These are phyloP conservation scores for Xylaria sp. DNA, from an alignment of 2,329 filamentous ascomycete species.

Conservation along the genomic window DNA sequence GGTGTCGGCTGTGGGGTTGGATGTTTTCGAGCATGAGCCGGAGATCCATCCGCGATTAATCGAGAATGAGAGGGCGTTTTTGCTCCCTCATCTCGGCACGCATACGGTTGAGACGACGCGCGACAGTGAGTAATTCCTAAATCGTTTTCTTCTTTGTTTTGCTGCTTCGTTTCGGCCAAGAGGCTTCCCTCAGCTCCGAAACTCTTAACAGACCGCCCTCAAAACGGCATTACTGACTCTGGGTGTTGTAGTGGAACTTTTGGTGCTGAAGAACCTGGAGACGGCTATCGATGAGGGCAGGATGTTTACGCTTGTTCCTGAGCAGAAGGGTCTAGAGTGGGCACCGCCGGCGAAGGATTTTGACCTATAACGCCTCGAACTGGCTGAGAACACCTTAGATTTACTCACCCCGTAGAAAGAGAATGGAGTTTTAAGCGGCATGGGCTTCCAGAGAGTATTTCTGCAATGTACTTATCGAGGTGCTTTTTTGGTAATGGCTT, in stretches of 20 bases:
- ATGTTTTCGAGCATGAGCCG: conserved; percentile 69
- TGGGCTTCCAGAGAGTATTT: neutral
- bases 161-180: no score
- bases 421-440: neutral
- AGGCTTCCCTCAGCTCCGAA: neutral
- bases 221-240: neutral
- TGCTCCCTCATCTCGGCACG: conserved; percentile 76
- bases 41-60: conserved; percentile 69
- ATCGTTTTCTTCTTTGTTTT: neutral
- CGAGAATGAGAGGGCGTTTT: conserved; percentile 66
- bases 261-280: conserved; percentile 61
- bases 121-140: conserved; percentile 36
- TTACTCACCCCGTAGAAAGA: neutral
- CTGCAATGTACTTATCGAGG: neutral
- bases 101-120: conserved; percentile 65
- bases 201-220: neutral
- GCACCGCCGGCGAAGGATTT: conserved; percentile 32
- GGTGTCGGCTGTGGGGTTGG: conserved; percentile 64
- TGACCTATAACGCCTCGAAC: neutral
- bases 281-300: conserved; percentile 65
- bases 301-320: conserved; percentile 68
- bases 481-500: neutral
- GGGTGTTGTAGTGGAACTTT: conserved; percentile 52
- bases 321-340: conserved; percentile 61
- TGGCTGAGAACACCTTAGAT: neutral